Evolutionary conservation across 306 rosid species (phyloP).

Genomic region (Glycine tomentella): DNA sequence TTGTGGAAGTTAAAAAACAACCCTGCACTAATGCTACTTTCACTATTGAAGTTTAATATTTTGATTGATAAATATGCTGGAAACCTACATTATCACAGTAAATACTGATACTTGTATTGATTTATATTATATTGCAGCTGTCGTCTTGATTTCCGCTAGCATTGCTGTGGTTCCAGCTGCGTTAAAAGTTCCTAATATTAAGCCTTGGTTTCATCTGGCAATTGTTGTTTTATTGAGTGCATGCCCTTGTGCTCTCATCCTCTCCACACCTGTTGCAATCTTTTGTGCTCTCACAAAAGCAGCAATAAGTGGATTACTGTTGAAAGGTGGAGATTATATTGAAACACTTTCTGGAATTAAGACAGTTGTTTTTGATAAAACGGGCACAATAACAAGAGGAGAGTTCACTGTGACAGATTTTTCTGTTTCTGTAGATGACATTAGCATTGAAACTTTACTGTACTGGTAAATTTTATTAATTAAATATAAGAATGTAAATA

Average conservation of each 20-base stretch:
- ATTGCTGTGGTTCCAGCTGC: slow-evolving; percentile 71
- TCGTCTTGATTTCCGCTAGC: slow-evolving; percentile 63
- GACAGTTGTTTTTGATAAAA: slow-evolving; percentile 83
- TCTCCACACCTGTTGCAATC: slow-evolving; percentile 89
- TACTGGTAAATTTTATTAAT: neutral
- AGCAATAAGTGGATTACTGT: slow-evolving; percentile 75
- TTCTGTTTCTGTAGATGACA: slow-evolving; percentile 51
- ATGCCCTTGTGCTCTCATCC: slow-evolving; percentile 94
- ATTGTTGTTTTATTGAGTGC: slow-evolving; percentile 89
- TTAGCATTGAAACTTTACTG: neutral
- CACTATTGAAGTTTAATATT: neutral
- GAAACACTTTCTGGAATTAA: slow-evolving; percentile 76
- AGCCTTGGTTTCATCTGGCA: slow-evolving; percentile 77
- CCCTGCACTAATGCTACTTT: neutral
- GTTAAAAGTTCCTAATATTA: slow-evolving; percentile 58
- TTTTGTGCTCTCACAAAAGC: slow-evolving; percentile 91
- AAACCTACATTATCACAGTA: neutral
- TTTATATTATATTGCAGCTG: slow-evolving; percentile 59
- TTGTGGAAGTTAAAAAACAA: neutral
- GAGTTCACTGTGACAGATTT: slow-evolving; percentile 74
- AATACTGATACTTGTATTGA: neutral
- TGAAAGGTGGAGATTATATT: slow-evolving; percentile 91
- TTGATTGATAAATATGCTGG: slow-evolving; percentile 1
- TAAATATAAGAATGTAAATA: neutral
- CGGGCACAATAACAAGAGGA: slow-evolving; percentile 88